Percentiles rank a stretch among this genome's conserved stretches.
phyloP scores from a whole-genome alignment of 257 asterid genomes.

The Nicotiana noctiflora region DNA sequence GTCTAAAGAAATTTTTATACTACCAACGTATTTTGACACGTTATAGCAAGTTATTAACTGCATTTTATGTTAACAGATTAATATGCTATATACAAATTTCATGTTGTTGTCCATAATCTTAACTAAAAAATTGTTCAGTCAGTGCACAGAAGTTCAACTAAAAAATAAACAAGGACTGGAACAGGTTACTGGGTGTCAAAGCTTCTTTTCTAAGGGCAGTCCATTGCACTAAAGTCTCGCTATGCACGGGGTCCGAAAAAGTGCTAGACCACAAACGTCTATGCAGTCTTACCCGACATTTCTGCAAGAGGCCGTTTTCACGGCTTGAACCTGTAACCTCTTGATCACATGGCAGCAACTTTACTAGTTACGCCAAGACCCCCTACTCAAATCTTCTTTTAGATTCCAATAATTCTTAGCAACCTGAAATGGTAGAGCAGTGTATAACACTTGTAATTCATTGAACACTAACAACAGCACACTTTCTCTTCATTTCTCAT shows the following conservation, averaged over 20 bases:
- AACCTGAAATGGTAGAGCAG: neutral
- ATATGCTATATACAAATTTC: neutral
- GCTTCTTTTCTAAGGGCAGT: neutral
- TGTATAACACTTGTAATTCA: neutral
- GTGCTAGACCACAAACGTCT: too few species aligned
- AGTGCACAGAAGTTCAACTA: neutral
- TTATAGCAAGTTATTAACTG: neutral
- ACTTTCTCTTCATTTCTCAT: neutral
- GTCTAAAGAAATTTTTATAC: neutral
- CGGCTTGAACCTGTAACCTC: too few species aligned
- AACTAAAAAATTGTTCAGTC: neutral
- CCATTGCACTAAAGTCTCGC: too few species aligned
- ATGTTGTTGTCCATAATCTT: neutral
- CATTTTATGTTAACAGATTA: neutral
- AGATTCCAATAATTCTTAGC: neutral
- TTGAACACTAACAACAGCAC: neutral
- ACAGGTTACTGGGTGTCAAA: neutral
- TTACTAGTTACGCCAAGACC: too few species aligned
- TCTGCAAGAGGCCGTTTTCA: too few species aligned
- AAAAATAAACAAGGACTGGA: neutral
- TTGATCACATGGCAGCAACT: too few species aligned
- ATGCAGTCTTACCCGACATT: too few species aligned
- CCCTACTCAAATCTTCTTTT: neutral
- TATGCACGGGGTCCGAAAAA: too few species aligned
- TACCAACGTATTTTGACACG: neutral